Evolutionary conservation across 148 eudicot genomes (phyloP).

Genomic region (Nepenthes mirabilis): DNA sequence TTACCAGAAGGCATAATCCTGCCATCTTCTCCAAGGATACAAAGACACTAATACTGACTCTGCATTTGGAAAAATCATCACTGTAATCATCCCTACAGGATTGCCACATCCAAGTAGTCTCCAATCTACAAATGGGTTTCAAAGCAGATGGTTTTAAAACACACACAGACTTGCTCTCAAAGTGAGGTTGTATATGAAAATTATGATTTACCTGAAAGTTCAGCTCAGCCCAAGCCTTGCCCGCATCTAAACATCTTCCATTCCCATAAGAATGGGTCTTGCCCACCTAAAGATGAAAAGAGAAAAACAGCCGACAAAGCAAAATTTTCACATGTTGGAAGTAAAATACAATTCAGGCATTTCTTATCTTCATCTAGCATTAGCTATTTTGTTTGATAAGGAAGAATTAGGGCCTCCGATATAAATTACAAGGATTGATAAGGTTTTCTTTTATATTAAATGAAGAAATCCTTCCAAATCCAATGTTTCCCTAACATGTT

Average conservation of each 20-base stretch:
- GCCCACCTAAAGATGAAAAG: conserved; percentile 21
- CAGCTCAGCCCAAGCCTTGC: conserved; percentile 25
- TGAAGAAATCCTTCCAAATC: too few species aligned
- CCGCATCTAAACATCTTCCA: conserved; percentile 29
- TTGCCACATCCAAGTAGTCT: conserved; percentile 39
- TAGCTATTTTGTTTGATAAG: too few species aligned
- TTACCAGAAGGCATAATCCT: too few species aligned
- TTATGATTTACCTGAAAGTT: conserved; percentile 20
- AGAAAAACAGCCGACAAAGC: not conserved
- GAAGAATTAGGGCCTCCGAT: too few species aligned
- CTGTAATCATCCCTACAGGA: conserved; percentile 12
- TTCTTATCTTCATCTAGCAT: too few species aligned
- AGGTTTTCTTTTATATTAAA: too few species aligned
- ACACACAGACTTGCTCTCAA: not conserved
- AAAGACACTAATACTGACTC: not conserved
- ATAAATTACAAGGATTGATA: too few species aligned
- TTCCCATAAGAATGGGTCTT: conserved; percentile 29
- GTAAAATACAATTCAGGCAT: too few species aligned
- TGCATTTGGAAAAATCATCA: too few species aligned
- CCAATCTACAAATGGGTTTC: conserved; percentile 17
- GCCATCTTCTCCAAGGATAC: too few species aligned
- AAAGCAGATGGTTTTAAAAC: not conserved
- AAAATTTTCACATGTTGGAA: not conserved
- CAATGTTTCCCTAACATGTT: too few species aligned
- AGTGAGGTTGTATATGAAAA: not conserved